phyloP scores from a whole-genome alignment of 495 filamentous ascomycete species.

The Daldinia childiae region DNA sequence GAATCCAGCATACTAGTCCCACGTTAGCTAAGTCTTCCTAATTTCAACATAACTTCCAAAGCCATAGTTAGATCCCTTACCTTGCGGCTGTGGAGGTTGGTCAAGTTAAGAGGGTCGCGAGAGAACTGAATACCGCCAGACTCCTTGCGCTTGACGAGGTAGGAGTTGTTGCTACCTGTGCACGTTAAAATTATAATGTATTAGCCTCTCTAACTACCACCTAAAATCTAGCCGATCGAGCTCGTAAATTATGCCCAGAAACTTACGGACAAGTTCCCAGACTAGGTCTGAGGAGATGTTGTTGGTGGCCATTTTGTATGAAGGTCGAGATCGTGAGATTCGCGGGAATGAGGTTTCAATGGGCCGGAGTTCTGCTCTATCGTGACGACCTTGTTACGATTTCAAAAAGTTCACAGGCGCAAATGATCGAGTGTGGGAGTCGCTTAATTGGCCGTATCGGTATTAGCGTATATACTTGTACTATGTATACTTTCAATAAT shows the following conservation, averaged over 20 bases:
- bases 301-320: conserved; percentile 55
- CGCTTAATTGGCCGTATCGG: conserved; percentile 52
- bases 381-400: conserved; percentile 39
- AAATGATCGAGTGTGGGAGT: conserved; percentile 52
- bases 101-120: conserved; percentile 88
- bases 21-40: conserved; percentile 44
- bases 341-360: conserved; percentile 45
- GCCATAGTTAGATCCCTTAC: conserved; percentile 57
- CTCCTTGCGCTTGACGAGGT: conserved; percentile 85
- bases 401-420: conserved; percentile 37
- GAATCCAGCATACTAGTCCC: conserved; percentile 80
- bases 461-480: conserved; percentile 45
- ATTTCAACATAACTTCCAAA: background rate
- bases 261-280: conserved; percentile 91
- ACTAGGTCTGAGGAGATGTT: conserved; percentile 85
- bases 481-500: too few species aligned
- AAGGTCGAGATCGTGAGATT: conserved; percentile 43
- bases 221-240: background rate
- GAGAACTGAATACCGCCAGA: conserved; percentile 86
- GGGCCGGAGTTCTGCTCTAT: conserved; percentile 44
- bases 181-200: conserved; percentile 15
- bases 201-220: conserved; percentile 23
- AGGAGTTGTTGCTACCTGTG: conserved; percentile 80
- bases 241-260: conserved; percentile 11
- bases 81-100: conserved; percentile 91